Evolutionary conservation across 2,329 filamentous ascomycete species (phyloP), one percentile per base, ranked within the genome.

Genomic region (Kalaharituber pfeilii): DNA sequence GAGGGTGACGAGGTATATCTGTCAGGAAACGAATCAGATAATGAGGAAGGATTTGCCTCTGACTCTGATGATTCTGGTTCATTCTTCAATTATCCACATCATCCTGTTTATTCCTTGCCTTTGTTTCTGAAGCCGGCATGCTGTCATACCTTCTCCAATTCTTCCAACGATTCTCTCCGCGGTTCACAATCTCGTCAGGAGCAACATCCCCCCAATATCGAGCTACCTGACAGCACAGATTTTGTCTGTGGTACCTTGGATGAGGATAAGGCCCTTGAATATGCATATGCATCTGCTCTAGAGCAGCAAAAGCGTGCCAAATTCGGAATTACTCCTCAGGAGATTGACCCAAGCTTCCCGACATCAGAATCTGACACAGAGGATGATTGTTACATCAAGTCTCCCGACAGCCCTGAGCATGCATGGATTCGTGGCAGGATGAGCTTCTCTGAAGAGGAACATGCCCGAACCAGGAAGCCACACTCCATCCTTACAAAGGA

Each of bases 231-330:
- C 67, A 95, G 88, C 69, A 96, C 91, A 13, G 91, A 98, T 67
- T 98, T 98, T 62, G 91, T 98, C n/a, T 96, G 91, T 65, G 91
- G 91, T 56, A 98, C 91, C 1, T 74, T 98, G 20, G 91, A 98
- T 61, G 91, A 98, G 68, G 91, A 98, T 65, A 81, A 86, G 45
- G 86, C 87, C 2, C 71, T 96, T n/a, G 91, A 98, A 67, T 86
- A 88, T 62, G 89, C 86, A 0, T 98, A 95, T 67, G 76, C 94
- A 54, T 84, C 85, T 1, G 86, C 84, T 63, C 75, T 93, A 55
- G 84, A 88, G 64, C 81, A 85, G 53, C 81, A 84, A 61, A 82
- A 87, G 62, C 81, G 81, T 49, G 81, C 82, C 61, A 94, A 88
- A 70, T 82, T 88, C 57, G 80, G 83, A 59, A 67, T 79, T 27